Evolutionary conservation across 768 basidiomycete genomes (phyloP), one percentile per base, ranked within the genome.

Genomic region (Pseudohyphozyma bogoriensis): DNA sequence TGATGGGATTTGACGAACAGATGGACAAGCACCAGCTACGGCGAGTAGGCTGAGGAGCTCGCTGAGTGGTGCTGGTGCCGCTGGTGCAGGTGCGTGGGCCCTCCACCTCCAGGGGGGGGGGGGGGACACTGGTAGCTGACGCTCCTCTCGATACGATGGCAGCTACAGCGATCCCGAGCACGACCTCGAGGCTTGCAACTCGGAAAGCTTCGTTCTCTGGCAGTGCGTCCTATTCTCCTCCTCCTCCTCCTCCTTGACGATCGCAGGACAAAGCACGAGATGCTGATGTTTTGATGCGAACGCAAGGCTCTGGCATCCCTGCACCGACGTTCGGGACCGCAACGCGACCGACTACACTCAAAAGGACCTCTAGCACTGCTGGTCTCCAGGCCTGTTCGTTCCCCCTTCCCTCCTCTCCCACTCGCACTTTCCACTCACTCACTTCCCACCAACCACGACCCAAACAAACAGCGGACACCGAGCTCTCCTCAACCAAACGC

Each of bases 381-480:
- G 65, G 59, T 6, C 44, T 66, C 0, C 45, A 57, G n/a, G 58
- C 59, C 47, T 61, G 61, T 63, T 10, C 1, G 58, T 12, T 9
- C 20, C 11, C 18, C 32, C 2, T 4, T 18, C n/a, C 12, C 26
- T 35, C 16, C 4, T 24, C 4, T 13, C 8, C 13, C 20, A 22
- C 2, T 28, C 18, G 24, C 15, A 52, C 13, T 47, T 24, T 4
- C 53, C 18, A 15, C 6, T 11, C 44, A 0, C 2, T 12, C 29
- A 22, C 13, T n/a, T 0, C 16, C 5, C n/a, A n/a, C n/a, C n/a
- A n/a, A n/a, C n/a, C n/a, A n/a, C n/a, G n/a, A n/a, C n/a, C n/a
- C n/a, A n/a, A n/a, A n/a, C n/a, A n/a, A n/a, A n/a, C n/a, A n/a
- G 20, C 61, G 63, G 65, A 66, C 3, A 57, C 58, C 20, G 65